A percentile compares a stretch with the other conserved stretches of the same genome.
phyloP scores from a whole-genome alignment of 192 early-diverging fungal genomes.

The Cladochytrium replicatum region DNA sequence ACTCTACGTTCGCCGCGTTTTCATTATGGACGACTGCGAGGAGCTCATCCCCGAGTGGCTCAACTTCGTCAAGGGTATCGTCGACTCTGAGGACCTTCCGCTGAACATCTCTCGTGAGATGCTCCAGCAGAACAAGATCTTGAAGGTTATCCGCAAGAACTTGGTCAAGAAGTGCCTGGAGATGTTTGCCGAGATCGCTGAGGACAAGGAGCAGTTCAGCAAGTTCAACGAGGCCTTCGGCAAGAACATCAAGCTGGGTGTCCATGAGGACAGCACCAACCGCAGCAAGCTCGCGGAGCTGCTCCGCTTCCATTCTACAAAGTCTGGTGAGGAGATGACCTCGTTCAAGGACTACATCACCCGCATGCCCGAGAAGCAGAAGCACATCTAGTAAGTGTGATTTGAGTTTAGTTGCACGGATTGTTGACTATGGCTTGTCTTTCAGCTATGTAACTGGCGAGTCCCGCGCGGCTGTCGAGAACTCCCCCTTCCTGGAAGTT shows the following conservation, averaged over 20 bases:
- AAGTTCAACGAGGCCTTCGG: conserved; percentile 99
- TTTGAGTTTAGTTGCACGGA: too few species aligned
- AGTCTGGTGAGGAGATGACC: conserved; percentile 94
- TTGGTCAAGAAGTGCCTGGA: conserved; percentile 99
- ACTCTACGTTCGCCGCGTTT: conserved; percentile 98
- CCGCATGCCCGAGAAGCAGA: conserved; percentile 99
- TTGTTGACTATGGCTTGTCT: too few species aligned
- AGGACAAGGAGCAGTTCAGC: conserved; percentile 97
- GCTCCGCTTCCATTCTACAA: conserved; percentile 97
- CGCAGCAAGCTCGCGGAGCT: conserved; percentile 93
- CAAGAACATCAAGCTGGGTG: conserved; percentile 99
- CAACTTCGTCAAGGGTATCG: conserved; percentile 99
- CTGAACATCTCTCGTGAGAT: conserved; percentile 99
- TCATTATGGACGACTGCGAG: conserved; percentile 99
- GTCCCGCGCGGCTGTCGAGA: conserved; percentile 86
- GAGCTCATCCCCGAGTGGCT: conserved; percentile 99
- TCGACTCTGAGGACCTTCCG: conserved; percentile 99
- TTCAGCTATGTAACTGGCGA: conserved; percentile 94
- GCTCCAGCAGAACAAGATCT: conserved; percentile 99
- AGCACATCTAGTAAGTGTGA: conserved; percentile 99
- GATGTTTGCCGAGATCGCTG: conserved; percentile 92
- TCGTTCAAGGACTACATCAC: conserved; percentile 99
- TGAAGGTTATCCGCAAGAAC: conserved; percentile 99
- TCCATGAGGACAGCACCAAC: conserved; percentile 98
- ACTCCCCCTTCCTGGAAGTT: conserved; percentile 95